phyloP scores from a whole-genome alignment of 2,329 filamentous ascomycete species.

The Exophiala sp. region DNA sequence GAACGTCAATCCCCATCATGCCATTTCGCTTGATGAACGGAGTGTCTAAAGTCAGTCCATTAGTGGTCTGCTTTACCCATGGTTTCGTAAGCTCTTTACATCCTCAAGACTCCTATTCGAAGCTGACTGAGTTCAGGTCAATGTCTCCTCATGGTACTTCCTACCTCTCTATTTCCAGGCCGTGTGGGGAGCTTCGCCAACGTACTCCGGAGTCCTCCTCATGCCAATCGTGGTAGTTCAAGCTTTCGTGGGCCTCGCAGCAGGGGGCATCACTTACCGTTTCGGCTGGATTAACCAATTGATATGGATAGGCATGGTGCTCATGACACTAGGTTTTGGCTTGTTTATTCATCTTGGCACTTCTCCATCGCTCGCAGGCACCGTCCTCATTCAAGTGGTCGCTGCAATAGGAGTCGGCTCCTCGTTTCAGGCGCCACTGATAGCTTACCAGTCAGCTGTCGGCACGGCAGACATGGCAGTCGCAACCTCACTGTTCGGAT shows the following conservation, averaged over 20 bases:
- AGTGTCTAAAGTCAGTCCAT: slow-evolving; percentile 52
- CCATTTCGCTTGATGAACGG: slow-evolving; percentile 65
- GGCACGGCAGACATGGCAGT: slow-evolving; percentile 49
- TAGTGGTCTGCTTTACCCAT: slow-evolving; percentile 48
- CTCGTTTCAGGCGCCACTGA: slow-evolving; percentile 53
- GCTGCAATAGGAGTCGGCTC: slow-evolving; percentile 43
- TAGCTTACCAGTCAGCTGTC: slow-evolving; percentile 53
- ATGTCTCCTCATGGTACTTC: slow-evolving; percentile 45
- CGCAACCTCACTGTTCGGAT: slow-evolving; percentile 59
- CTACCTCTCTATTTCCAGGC: slow-evolving; percentile 70
- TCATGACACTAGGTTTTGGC: slow-evolving; percentile 45
- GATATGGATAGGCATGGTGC: slow-evolving; percentile 41
- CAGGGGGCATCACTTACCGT: slow-evolving; percentile 46
- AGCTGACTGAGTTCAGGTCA: slow-evolving; percentile 23
- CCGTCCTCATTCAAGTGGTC: slow-evolving; percentile 40
- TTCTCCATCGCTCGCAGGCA: slow-evolving; percentile 43
- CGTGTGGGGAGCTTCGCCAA: slow-evolving; percentile 58
- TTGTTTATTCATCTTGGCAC: slow-evolving; percentile 43
- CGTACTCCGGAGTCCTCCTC: slow-evolving; percentile 55
- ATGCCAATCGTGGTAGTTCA: slow-evolving; percentile 56
- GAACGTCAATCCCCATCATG: slow-evolving; percentile 74
- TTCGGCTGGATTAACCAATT: slow-evolving; percentile 47
- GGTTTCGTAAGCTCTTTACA: slow-evolving; percentile 35
- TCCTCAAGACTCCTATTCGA: background rate
- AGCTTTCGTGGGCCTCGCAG: slow-evolving; percentile 42